phyloP scores from a whole-genome alignment of 306 rosid genomes.

The Vachellia pachyceras region DNA sequence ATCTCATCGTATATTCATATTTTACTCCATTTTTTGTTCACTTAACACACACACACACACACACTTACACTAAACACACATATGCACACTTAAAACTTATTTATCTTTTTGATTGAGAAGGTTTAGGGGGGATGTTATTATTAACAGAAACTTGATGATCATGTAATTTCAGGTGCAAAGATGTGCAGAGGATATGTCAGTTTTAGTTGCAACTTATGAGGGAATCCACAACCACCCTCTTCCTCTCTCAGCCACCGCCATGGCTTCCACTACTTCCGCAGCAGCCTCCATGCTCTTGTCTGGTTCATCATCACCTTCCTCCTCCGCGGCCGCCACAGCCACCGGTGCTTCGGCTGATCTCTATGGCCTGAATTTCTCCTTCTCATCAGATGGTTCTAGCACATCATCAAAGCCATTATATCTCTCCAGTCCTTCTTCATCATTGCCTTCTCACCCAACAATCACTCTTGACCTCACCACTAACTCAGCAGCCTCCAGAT shows the following conservation, averaged over 20 bases:
- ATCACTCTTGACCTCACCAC: constrained; percentile 87
- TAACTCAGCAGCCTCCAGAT: constrained; percentile 55
- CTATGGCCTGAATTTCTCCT: constrained; percentile 58
- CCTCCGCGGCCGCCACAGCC: constrained; percentile 23
- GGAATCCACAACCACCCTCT: constrained; percentile 89
- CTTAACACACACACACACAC: background rate
- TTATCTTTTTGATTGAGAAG: background rate
- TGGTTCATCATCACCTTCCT: constrained; percentile 58
- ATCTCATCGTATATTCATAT: no score
- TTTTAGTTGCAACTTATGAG: constrained; percentile 77
- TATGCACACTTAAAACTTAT: background rate
- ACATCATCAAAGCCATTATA: constrained; percentile 58
- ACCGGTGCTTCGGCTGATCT: constrained; percentile 38
- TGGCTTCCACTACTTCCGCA: constrained; percentile 93
- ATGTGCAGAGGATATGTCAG: constrained; percentile 74
- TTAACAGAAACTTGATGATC: background rate
- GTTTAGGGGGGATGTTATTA: background rate
- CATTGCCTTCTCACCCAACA: constrained; percentile 64
- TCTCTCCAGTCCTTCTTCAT: constrained; percentile 50
- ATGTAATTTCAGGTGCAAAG: constrained; percentile 71
- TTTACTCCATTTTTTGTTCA: no score
- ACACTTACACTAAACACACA: no score
- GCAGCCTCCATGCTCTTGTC: constrained; percentile 84
- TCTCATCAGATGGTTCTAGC: constrained; percentile 58
- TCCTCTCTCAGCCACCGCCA: constrained; percentile 76